phyloP scores from a whole-genome alignment of 169 alveolate genomes.

The Amoebophrya sp. region DNA sequence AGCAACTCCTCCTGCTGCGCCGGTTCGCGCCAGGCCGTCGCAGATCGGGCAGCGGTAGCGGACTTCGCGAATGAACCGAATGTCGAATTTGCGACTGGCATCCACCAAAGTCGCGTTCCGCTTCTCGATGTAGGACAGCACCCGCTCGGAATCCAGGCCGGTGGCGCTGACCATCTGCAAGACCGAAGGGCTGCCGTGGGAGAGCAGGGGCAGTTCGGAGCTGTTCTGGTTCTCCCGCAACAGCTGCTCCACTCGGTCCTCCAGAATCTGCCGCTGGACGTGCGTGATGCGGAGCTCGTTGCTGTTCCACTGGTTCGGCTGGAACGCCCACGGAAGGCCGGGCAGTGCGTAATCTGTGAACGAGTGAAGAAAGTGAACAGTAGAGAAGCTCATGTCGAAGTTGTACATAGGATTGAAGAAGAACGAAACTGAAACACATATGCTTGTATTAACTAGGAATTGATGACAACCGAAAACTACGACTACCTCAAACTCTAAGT shows the following conservation, averaged over 20 bases:
- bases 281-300: background rate
- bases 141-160: background rate
- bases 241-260: background rate
- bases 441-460: no score
- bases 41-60: background rate
- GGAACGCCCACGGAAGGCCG: background rate
- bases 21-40: no score
- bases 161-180: background rate
- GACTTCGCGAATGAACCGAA: background rate
- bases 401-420: no score
- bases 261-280: background rate
- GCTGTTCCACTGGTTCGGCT: background rate
- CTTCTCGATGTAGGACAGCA: background rate
- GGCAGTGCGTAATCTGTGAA: background rate
- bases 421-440: no score
- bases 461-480: no score
- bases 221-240: background rate
- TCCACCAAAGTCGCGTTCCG: background rate
- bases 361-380: no score
- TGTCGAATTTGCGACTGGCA: background rate
- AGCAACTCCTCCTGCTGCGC: no score
- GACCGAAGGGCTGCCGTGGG: background rate
- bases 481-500: no score
- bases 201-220: background rate
- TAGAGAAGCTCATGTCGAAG: no score